These are phyloP conservation scores for Stagonosporopsis vannaccii DNA, from an alignment of 2,329 filamentous ascomycete genomes.

Conservation along the genomic window DNA sequence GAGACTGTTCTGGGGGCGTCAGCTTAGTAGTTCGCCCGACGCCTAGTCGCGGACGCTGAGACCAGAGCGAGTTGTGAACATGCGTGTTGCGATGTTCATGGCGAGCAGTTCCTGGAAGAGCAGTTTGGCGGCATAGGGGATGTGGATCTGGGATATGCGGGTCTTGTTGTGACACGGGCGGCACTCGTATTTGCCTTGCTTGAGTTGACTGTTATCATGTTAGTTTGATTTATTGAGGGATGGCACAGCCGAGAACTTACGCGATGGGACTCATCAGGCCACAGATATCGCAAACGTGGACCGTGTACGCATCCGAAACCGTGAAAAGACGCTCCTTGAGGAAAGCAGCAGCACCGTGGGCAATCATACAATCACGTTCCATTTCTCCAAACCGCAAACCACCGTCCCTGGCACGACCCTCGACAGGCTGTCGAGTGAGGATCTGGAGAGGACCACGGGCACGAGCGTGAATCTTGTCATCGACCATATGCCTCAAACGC, in stretches of 20 bases:
- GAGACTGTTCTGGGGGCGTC: neutral
- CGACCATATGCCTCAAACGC: constrained; percentile 98
- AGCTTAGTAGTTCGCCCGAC: neutral
- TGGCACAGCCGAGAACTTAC: constrained; percentile 66
- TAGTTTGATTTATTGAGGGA: constrained; percentile 21
- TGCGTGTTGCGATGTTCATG: constrained; percentile 97
- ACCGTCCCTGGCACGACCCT: constrained; percentile 97
- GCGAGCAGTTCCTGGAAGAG: constrained; percentile 97
- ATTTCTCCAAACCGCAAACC: constrained; percentile 99
- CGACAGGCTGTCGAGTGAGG: constrained; percentile 93
- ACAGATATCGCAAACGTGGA: constrained; percentile 98
- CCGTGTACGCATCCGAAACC: constrained; percentile 96
- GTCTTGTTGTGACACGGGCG: constrained; percentile 99
- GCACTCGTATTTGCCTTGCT: constrained; percentile 96
- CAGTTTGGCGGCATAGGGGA: constrained; percentile 96
- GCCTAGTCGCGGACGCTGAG: constrained; percentile 67
- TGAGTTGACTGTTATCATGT: constrained; percentile 72
- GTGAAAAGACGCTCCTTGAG: constrained; percentile 97
- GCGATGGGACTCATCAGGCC: constrained; percentile 99
- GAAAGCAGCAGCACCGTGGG: constrained; percentile 97
- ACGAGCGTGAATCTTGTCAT: constrained; percentile 99
- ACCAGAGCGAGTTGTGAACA: constrained; percentile 89
- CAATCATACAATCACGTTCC: constrained; percentile 99
- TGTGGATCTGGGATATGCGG: constrained; percentile 96
- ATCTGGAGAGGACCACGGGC: constrained; percentile 97